phyloP scores from a whole-genome alignment of 345 rosid genomes.

The Eutrema japonicum region DNA sequence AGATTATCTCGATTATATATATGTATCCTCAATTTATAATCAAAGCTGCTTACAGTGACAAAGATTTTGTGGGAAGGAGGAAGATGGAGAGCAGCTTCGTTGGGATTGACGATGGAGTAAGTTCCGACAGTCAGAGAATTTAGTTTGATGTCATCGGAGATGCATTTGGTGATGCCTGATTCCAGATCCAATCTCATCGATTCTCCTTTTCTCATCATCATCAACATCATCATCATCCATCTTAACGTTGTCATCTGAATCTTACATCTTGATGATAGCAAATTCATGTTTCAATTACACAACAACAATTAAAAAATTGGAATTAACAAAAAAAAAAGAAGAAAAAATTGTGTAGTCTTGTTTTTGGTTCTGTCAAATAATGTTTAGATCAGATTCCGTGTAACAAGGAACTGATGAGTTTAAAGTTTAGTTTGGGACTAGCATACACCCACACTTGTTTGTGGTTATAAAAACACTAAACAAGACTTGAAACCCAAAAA shows the following conservation, averaged over 20 bases:
- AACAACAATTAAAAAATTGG: neutral
- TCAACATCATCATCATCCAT: slow-evolving; percentile 29
- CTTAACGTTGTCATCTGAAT: slow-evolving; percentile 35
- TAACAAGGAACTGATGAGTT: slow-evolving; percentile 33
- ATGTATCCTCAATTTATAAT: neutral
- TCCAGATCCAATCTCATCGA: slow-evolving; percentile 67
- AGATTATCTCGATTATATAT: neutral
- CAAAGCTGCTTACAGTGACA: slow-evolving; percentile 54
- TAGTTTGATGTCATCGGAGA: slow-evolving; percentile 75
- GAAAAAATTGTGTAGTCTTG: neutral
- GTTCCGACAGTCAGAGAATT: slow-evolving; percentile 69
- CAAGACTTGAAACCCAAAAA: neutral
- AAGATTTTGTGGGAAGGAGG: slow-evolving; percentile 64
- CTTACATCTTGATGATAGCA: slow-evolving; percentile 17
- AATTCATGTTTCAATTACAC: slow-evolving; percentile 14
- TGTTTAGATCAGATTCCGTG: slow-evolving; percentile 25
- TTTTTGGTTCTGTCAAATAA: slow-evolving; percentile 1
- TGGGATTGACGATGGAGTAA: slow-evolving; percentile 61
- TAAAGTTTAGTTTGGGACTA: slow-evolving; percentile 10
- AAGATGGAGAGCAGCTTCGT: slow-evolving; percentile 57
- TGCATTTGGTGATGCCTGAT: slow-evolving; percentile 71
- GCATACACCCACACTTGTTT: slow-evolving; percentile 21
- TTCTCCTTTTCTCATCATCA: slow-evolving; percentile 42
- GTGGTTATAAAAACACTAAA: slow-evolving; percentile 28
- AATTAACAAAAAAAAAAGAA: neutral